phyloP scores from a whole-genome alignment of 495 filamentous ascomycete species.

The Neurospora sp. region DNA sequence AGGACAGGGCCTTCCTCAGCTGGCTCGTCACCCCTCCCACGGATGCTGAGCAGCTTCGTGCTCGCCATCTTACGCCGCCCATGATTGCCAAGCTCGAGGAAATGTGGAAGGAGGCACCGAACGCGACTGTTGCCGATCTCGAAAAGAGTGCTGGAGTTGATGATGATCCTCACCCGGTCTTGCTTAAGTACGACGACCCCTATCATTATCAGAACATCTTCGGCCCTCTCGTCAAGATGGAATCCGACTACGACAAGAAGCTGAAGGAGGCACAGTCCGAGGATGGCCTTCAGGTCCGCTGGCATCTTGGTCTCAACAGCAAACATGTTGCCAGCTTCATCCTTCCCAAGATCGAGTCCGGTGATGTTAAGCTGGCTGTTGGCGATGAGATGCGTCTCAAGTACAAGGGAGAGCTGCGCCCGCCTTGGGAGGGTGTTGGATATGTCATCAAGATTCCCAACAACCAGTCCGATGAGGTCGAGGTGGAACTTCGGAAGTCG shows the following conservation, averaged over 20 bases:
- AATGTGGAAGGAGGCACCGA: slow-evolving; percentile 95
- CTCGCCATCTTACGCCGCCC: slow-evolving; percentile 85
- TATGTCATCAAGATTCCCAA: slow-evolving; percentile 99
- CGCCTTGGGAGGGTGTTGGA: slow-evolving; percentile 95
- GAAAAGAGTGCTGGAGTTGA: slow-evolving; percentile 91
- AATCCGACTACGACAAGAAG: slow-evolving; percentile 99
- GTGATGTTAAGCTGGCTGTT: slow-evolving; percentile 95
- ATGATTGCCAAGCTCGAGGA: slow-evolving; percentile 96
- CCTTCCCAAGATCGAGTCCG: slow-evolving; percentile 92
- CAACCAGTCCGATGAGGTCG: slow-evolving; percentile 97
- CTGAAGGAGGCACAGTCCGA: slow-evolving; percentile 97
- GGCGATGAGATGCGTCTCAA: slow-evolving; percentile 97
- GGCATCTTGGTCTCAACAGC: slow-evolving; percentile 95
- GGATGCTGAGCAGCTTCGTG: slow-evolving; percentile 92
- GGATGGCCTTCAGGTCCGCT: slow-evolving; percentile 85
- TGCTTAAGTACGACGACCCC: slow-evolving; percentile 92
- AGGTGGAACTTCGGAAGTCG: slow-evolving; percentile 72
- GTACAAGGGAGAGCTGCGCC: slow-evolving; percentile 88
- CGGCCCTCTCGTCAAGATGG: slow-evolving; percentile 95
- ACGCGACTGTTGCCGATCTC: slow-evolving; percentile 81
- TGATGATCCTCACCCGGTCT: slow-evolving; percentile 87
- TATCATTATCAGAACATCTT: slow-evolving; percentile 99
- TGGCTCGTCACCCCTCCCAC: slow-evolving; percentile 89
- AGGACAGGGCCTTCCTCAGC: slow-evolving; percentile 87
- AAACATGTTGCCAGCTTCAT: slow-evolving; percentile 96